These are phyloP conservation scores for Linnemannia hyalina DNA, from an alignment of 192 early-diverging fungal genomes.

Conservation along the genomic window DNA sequence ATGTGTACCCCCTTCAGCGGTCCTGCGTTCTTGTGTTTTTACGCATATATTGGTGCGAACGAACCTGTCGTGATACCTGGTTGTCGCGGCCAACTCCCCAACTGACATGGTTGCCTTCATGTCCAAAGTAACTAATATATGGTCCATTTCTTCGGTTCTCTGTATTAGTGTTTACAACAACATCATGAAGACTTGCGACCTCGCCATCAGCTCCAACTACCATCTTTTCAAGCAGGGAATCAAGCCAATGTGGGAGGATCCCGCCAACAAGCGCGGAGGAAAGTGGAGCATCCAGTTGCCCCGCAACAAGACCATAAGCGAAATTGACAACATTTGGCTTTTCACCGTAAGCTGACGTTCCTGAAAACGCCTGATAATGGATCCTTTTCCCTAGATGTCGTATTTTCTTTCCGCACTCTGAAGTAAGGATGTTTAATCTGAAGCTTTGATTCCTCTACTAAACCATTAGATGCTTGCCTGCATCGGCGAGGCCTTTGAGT, in stretches of 20 bases:
- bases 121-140: not conserved
- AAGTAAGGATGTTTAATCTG: not conserved
- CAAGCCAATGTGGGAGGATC: constrained; percentile 96
- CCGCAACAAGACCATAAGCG: constrained; percentile 76
- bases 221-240: constrained; percentile 95
- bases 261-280: constrained; percentile 90
- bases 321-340: constrained; percentile 90
- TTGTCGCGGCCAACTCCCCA: not conserved
- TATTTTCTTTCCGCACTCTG: not conserved
- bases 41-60: not conserved
- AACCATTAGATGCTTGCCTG: constrained; percentile 80
- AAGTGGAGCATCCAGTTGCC: constrained; percentile 89
- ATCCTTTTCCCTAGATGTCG: not conserved
- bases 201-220: constrained; percentile 89
- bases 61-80: not conserved
- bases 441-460: not conserved
- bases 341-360: constrained; percentile 68
- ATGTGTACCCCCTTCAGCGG: not conserved
- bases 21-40: not conserved
- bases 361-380: not conserved
- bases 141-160: not conserved
- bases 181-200: constrained; percentile 78
- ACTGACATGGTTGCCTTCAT: not conserved
- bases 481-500: constrained; percentile 90
- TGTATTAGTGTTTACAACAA: constrained; percentile 82